Base-by-base conservation (phyloP, 495 filamentous ascomycete genomes). In the Tuber umbilicatum region DNA sequence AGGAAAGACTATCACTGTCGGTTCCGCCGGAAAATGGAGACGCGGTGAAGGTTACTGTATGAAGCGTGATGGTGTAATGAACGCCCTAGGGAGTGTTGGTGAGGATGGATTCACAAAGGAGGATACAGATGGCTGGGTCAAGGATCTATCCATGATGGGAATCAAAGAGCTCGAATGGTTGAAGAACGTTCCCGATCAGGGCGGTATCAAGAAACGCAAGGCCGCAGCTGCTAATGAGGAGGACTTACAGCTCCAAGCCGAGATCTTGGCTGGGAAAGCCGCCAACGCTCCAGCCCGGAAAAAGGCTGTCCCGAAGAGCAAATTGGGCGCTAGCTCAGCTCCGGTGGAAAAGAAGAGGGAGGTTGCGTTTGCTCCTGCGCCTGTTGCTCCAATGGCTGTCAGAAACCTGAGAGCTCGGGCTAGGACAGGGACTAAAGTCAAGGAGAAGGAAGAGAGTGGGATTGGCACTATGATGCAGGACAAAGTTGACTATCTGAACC, bases 401-500 rank as follows among this genome's bases (percentile, higher is more conserved):
- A 64, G 55, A 35, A 64, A 14, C 27, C 27, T 64, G 12, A 64
- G 55, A 35, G 55, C 27, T 31, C 27, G 55, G 55, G 19, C 55
- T 17, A 64, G 55, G 55, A 64, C 55, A 17, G 55, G 35, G 55
- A 35, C 55, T 17, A 64, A 64, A 64, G 55, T 64, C 27, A 64
- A 40, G 9, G 78, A 83, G 67, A 80, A 74, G 45, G 76, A 81
- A 19, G 83, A 83, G 47, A 75, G 73, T 27, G 78, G 78, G 19
- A 81, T 84, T 17, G 83, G 82, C 14, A 71, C 81, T 75, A 84
- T 74, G 74, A 78, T 97, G 84, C 92, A 96, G 83, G 90, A 91
- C 74, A 86, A 88, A 67, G 90, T 93, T 73, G 93, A 97, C 83
- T 96, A 89, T 82, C 82, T 97, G 79, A 91, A 90, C 73, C 90